Evolutionary conservation across 495 filamentous ascomycete genomes (phyloP).

Genomic region (Chlorociboria aeruginascens): DNA sequence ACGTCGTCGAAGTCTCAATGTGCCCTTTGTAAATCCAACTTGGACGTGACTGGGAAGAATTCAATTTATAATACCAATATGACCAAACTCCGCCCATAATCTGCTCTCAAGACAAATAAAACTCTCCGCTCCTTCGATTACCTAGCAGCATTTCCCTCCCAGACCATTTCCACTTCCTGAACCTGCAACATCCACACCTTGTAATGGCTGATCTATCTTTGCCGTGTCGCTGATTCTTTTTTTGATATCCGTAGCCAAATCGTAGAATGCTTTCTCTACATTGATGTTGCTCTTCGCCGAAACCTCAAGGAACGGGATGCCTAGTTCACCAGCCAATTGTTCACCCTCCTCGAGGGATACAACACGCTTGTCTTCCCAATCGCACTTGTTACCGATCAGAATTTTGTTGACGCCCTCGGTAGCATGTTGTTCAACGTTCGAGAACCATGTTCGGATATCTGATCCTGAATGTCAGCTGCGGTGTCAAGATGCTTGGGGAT

Average conservation of each 20-base stretch:
- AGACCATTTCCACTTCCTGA: constrained; percentile 44
- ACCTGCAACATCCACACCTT: constrained; percentile 66
- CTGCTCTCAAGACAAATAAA: constrained; percentile 18
- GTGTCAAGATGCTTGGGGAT: not conserved
- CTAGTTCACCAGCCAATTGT: constrained; percentile 85
- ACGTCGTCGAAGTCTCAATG: not conserved
- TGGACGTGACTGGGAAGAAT: constrained; percentile 4
- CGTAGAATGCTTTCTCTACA: constrained; percentile 97
- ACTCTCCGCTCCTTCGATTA: constrained; percentile 1
- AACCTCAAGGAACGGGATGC: constrained; percentile 97
- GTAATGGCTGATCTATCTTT: constrained; percentile 58
- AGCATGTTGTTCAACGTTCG: constrained; percentile 97
- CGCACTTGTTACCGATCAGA: constrained; percentile 98
- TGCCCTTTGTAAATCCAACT: not conserved
- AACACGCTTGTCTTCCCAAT: constrained; percentile 97
- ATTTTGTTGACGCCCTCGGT: constrained; percentile 99
- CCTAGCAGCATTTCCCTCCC: constrained; percentile 81
- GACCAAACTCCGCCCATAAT: constrained; percentile 22
- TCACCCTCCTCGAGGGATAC: constrained; percentile 91
- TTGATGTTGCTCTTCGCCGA: constrained; percentile 99
- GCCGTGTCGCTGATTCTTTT: constrained; percentile 82
- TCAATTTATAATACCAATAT: constrained; percentile 19
- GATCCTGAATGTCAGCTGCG: not conserved
- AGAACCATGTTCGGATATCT: constrained; percentile 99
- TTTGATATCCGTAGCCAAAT: constrained; percentile 92